A percentile compares a stretch with the other conserved stretches of the same genome.
Evolutionary conservation across 768 basidiomycete species (phyloP).

Genomic region (Collybia sordida): DNA sequence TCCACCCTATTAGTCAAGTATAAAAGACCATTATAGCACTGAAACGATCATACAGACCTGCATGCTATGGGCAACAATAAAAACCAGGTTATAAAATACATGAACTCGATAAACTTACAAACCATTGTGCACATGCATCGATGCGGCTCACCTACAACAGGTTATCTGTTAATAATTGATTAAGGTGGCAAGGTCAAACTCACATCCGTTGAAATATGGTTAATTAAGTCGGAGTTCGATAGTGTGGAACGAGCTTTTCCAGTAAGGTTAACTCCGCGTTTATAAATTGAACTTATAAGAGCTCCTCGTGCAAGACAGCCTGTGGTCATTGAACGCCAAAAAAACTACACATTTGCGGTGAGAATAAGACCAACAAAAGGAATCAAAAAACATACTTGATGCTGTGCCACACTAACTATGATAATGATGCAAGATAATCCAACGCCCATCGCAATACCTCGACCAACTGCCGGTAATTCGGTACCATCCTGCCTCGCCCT

Average conservation of each 20-base stretch:
- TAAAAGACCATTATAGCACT: background rate
- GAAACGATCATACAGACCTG: constrained; percentile 24
- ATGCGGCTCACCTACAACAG: constrained; percentile 47
- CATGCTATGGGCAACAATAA: constrained; percentile 30
- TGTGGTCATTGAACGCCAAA: constrained; percentile 67
- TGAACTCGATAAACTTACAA: constrained; percentile 43
- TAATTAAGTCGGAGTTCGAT: constrained; percentile 59
- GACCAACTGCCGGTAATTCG: constrained; percentile 40
- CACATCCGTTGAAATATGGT: constrained; percentile 68
- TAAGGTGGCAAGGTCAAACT: constrained; percentile 16
- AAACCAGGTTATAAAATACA: background rate
- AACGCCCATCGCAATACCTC: constrained; percentile 59
- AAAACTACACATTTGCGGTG: constrained; percentile 43
- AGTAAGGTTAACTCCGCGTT: constrained; percentile 63
- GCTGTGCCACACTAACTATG: constrained; percentile 53
- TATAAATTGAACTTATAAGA: constrained; percentile 70
- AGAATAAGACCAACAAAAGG: background rate
- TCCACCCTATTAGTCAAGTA: constrained; percentile 44
- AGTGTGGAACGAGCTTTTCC: constrained; percentile 64
- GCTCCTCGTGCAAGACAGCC: constrained; percentile 67
- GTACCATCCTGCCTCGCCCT: constrained; percentile 34
- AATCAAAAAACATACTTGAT: constrained; percentile 45
- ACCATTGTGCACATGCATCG: constrained; percentile 69
- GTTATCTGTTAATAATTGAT: background rate
- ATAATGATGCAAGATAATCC: constrained; percentile 53